Conservation (phyloP, 1,139 yeast genomes). For the Candida pseudoviswanathii region DNA sequence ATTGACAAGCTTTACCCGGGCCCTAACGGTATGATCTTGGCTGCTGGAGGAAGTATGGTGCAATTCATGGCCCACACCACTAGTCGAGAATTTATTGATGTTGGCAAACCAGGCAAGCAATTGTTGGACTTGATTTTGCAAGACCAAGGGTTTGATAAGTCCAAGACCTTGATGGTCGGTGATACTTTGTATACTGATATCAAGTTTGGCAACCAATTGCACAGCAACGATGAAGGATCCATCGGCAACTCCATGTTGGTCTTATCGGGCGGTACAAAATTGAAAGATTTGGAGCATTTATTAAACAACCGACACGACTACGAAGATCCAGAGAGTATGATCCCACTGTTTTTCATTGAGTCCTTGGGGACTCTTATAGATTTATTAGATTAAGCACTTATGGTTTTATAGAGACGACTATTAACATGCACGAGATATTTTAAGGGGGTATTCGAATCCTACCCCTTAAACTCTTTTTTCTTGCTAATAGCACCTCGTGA, state of each 20-base stretch:
- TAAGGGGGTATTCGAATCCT: too few species aligned
- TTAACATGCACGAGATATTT: neutral
- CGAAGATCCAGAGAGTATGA: constrained; percentile 22
- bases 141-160: constrained; percentile 28
- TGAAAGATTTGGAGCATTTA: constrained; percentile 24
- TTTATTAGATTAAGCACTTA: constrained; percentile 15
- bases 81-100: constrained; percentile 33
- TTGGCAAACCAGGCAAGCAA: constrained; percentile 41
- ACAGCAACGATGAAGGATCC: constrained; percentile 27
- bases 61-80: constrained; percentile 40
- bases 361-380: constrained; percentile 32
- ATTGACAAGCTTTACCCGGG: constrained; percentile 47
- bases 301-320: constrained; percentile 14
- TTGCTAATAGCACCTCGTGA: neutral
- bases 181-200: constrained; percentile 47
- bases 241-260: constrained; percentile 34
- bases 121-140: constrained; percentile 34
- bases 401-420: neutral
- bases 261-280: constrained; percentile 39
- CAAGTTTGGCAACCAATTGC: constrained; percentile 46
- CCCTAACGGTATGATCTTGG: constrained; percentile 37
- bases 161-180: constrained; percentile 43
- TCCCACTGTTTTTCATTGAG: constrained; percentile 33
- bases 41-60: constrained; percentile 50
- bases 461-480: too few species aligned